phyloP scores from a whole-genome alignment of 1,284 basidiomycete genomes.

The Somion occarium region DNA sequence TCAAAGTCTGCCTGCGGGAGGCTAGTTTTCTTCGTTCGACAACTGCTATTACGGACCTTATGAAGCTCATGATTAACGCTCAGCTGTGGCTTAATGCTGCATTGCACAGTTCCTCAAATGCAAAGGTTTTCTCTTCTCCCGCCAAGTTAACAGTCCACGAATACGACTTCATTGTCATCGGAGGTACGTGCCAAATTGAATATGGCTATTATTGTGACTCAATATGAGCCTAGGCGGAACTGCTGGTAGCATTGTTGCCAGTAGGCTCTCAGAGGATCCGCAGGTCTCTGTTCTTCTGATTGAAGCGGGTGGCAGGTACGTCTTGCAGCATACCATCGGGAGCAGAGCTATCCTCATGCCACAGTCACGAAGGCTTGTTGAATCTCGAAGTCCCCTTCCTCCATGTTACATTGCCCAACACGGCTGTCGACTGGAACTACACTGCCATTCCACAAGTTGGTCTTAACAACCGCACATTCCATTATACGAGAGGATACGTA shows the following conservation, averaged over 20 bases:
- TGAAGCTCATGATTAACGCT: background rate
- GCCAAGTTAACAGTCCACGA: slow-evolving; percentile 2
- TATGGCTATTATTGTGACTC: background rate
- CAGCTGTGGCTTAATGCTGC: background rate
- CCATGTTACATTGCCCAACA: slow-evolving; percentile 4
- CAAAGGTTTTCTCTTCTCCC: slow-evolving; percentile 4
- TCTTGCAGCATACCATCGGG: background rate
- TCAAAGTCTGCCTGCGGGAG: no score
- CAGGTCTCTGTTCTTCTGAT: slow-evolving; percentile 26
- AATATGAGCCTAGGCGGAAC: slow-evolving; percentile 23
- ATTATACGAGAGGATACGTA: slow-evolving; percentile 20
- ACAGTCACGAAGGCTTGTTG: slow-evolving; percentile 1
- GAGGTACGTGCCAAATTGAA: slow-evolving; percentile 14
- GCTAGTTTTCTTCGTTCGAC: no score
- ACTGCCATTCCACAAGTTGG: slow-evolving; percentile 19
- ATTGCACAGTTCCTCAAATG: no score
- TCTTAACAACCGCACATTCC: slow-evolving; percentile 20
- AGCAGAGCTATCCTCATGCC: background rate
- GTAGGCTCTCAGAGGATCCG: slow-evolving; percentile 29
- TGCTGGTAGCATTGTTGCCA: slow-evolving; percentile 30
- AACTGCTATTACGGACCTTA: no score
- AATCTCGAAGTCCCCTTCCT: slow-evolving; percentile 10
- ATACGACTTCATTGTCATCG: slow-evolving; percentile 27
- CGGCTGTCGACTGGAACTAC: slow-evolving; percentile 19
- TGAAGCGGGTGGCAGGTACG: slow-evolving; percentile 20